Conservation (phyloP, 768 basidiomycete species). For the Pleurotus giganteus region DNA sequence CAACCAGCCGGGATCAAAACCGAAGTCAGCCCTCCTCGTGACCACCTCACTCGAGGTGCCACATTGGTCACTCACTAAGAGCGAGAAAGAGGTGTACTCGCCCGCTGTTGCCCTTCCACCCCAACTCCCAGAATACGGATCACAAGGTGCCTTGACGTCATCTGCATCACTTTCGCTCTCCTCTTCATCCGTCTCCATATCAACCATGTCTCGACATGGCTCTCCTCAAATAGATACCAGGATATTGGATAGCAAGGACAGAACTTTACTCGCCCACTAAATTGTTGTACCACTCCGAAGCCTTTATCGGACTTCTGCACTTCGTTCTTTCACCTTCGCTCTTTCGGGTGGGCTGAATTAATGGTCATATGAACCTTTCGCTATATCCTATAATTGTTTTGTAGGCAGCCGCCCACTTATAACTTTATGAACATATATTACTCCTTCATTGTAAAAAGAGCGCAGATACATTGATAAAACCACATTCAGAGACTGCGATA, state of each 20-base stretch:
- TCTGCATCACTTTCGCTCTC: conserved; percentile 1
- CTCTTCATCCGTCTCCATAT: conserved; percentile 5
- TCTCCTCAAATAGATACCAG: conserved; percentile 1
- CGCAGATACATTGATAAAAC: not conserved
- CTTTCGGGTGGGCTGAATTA: not conserved
- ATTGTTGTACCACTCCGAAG: not conserved
- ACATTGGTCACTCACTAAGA: conserved; percentile 6
- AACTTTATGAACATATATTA: too few relatives aligned
- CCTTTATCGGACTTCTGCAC: not conserved
- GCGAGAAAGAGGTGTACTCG: conserved; percentile 3
- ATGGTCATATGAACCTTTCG: not conserved
- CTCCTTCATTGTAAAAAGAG: too few relatives aligned
- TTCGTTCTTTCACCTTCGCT: not conserved
- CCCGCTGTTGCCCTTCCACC: conserved; percentile 1
- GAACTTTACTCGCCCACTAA: not conserved
- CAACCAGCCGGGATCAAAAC: conserved; percentile 57
- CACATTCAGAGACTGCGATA: not conserved
- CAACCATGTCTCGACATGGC: conserved; percentile 1
- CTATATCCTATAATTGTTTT: not conserved
- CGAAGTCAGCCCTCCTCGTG: conserved; percentile 12
- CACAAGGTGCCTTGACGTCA: conserved; percentile 1
- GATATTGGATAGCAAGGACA: conserved; percentile 5
- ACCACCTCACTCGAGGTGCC: not conserved
- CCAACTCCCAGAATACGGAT: not conserved
- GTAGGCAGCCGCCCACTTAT: too few relatives aligned